Percentiles rank a stretch among this genome's conserved stretches.
Evolutionary conservation across 176 grass and related monocot genomes (phyloP).

Genomic region (Carex littledalei): DNA sequence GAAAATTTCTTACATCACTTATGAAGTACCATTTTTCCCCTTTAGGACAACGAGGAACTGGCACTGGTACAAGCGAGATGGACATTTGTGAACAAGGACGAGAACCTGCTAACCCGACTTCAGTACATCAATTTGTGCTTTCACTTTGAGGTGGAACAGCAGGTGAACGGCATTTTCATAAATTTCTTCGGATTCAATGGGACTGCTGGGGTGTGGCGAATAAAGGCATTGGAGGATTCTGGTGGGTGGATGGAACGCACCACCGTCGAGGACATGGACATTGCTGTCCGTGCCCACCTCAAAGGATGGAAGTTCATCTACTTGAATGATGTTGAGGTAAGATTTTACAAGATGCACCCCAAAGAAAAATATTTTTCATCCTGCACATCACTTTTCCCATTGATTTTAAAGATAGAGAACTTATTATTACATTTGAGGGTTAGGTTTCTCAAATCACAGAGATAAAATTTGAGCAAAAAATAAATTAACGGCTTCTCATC

Average conservation of each 20-base stretch:
- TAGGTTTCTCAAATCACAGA: neutral
- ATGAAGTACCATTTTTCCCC: neutral
- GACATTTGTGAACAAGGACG: slow-evolving; percentile 49
- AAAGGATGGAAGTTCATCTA: slow-evolving; percentile 50
- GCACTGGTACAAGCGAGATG: slow-evolving; percentile 44
- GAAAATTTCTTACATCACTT: neutral
- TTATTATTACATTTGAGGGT: neutral
- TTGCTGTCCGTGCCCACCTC: slow-evolving; percentile 43
- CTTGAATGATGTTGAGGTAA: slow-evolving; percentile 48
- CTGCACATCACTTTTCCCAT: neutral
- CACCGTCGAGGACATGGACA: slow-evolving; percentile 49
- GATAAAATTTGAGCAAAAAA: neutral
- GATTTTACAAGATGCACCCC: neutral
- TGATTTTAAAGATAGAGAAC: neutral
- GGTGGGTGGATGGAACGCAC: slow-evolving; percentile 49
- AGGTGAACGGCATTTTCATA: slow-evolving; percentile 41
- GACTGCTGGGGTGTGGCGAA: slow-evolving; percentile 46
- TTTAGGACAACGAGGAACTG: slow-evolving; percentile 37
- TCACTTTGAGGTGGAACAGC: slow-evolving; percentile 56
- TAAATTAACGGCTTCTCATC: neutral
- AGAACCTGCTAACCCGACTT: slow-evolving; percentile 43
- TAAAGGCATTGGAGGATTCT: slow-evolving; percentile 44
- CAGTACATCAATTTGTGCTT: slow-evolving; percentile 51
- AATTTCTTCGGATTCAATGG: slow-evolving; percentile 55
- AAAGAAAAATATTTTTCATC: neutral